Evolutionary conservation across 2,329 filamentous ascomycete species (phyloP).

Genomic region (Fusarium chlamydosporum): DNA sequence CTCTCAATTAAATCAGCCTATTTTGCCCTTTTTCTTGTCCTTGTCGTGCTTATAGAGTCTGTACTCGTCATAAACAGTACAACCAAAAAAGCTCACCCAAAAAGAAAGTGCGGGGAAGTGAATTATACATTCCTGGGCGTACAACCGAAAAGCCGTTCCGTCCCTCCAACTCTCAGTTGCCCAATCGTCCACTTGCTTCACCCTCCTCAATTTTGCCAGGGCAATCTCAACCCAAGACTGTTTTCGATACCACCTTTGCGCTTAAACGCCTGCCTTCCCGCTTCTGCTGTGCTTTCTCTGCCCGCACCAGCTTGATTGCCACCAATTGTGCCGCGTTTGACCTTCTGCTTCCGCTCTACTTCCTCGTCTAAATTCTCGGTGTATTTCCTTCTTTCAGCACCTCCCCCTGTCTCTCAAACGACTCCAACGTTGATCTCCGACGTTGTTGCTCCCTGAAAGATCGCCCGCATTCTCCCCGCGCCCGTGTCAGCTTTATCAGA

Average conservation of each 20-base stretch:
- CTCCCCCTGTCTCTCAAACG: slow-evolving; percentile 33
- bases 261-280: slow-evolving; percentile 42
- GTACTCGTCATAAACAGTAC: slow-evolving; percentile 36
- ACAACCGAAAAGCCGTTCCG: slow-evolving; percentile 51
- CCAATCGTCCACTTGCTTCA: slow-evolving; percentile 43
- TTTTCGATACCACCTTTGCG: slow-evolving; percentile 37
- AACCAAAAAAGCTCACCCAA: slow-evolving; percentile 27
- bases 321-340: slow-evolving; percentile 47
- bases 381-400: slow-evolving; percentile 41
- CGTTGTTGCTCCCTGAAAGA: slow-evolving; percentile 38
- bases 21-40: slow-evolving; percentile 31
- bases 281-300: slow-evolving; percentile 48
- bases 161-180: slow-evolving; percentile 49
- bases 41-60: slow-evolving; percentile 15
- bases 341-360: slow-evolving; percentile 45
- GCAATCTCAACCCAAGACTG: slow-evolving; percentile 44
- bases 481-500: slow-evolving; percentile 39
- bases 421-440: slow-evolving; percentile 41
- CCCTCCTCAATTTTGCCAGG: slow-evolving; percentile 43
- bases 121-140: slow-evolving; percentile 39
- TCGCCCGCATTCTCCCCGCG: slow-evolving; percentile 31
- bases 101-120: slow-evolving; percentile 50
- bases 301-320: slow-evolving; percentile 37
- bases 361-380: slow-evolving; percentile 36
- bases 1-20: slow-evolving; percentile 45